phyloP scores from a whole-genome alignment of 768 basidiomycete genomes.

The Lactarius quietus region DNA sequence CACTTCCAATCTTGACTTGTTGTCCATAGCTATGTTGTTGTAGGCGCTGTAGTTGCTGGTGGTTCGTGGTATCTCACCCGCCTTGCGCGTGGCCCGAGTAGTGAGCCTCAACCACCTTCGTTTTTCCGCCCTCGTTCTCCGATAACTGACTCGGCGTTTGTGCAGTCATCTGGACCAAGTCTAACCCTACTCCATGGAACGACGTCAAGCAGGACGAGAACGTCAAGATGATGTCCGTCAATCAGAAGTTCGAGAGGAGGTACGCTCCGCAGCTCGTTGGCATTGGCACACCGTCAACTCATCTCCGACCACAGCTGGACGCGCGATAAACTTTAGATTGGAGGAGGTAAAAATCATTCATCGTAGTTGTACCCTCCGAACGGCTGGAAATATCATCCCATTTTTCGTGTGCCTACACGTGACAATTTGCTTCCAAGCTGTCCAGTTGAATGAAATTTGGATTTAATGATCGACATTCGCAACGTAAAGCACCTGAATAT shows the following conservation, averaged over 20 bases:
- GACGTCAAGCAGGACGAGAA: slow-evolving; percentile 69
- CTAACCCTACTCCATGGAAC: slow-evolving; percentile 90
- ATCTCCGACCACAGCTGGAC: slow-evolving; percentile 52
- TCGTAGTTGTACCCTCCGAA: slow-evolving; percentile 17
- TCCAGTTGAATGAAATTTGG: neutral
- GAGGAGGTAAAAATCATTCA: neutral
- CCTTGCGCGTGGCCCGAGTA: slow-evolving; percentile 43
- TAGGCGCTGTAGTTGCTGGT: slow-evolving; percentile 44
- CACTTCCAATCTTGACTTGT: neutral
- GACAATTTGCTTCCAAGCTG: slow-evolving; percentile 31
- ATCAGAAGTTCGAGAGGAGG: slow-evolving; percentile 76
- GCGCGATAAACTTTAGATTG: slow-evolving; percentile 61
- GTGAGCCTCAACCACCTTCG: slow-evolving; percentile 27
- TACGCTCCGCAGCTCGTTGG: slow-evolving; percentile 33
- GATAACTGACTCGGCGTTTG: slow-evolving; percentile 11
- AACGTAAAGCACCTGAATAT: neutral
- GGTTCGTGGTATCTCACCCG: slow-evolving; percentile 42
- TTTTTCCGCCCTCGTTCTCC: neutral
- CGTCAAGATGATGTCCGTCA: slow-evolving; percentile 64
- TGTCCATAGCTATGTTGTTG: slow-evolving; percentile 42
- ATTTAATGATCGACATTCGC: neutral
- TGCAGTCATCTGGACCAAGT: slow-evolving; percentile 56
- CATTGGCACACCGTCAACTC: slow-evolving; percentile 19
- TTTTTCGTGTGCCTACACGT: neutral
- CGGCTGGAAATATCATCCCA: slow-evolving; percentile 11